Evolutionary conservation across 2,329 filamentous ascomycete species (phyloP), one percentile per base, ranked within the genome.

Genomic region (Aotearoamyces nothofagi): DNA sequence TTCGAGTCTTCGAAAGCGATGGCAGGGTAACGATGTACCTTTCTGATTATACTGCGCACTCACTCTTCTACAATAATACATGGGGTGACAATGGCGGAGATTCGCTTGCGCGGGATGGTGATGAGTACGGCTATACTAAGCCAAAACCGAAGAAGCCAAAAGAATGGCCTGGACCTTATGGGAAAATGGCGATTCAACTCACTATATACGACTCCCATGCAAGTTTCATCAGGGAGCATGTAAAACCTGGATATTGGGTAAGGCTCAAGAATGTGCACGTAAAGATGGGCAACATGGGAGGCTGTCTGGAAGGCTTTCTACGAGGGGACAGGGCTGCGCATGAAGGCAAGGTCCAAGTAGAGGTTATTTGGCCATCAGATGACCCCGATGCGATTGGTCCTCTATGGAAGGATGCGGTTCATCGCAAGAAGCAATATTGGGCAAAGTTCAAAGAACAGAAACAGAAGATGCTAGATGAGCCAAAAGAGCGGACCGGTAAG

Each of bases 41-140:
- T 11, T 78, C 80, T 0, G 86, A 94, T 51, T 93, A 86, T 49
- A 92, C 83, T 0, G 55, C 68, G 28, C 82, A 94, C 43, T 44
- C 58, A 0, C 34, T 44, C 1, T 72, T 94, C 33, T 75, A 63
- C 38, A 40, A 38, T 39, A 51, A 55, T 27, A 42, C 44, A 8
- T 51, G 43, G 33, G 45, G 47, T 14, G 42, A 36, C 12, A 30
- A 40, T 10, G 39, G 48, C 1, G 47, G 48, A 5, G 40, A 39
- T 4, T 30, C 40, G 5, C 48, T 36, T 3, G 45, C 48, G 4
- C 53, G 51, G 22, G 62, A 69, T 26, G 66, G 65, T 4, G 69
- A 77, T 39, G 49, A 56, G 0, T 68, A 56, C 35, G 63, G 60
- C n/a, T 78, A 80, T 42, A 53, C 34, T 11, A 41, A 34, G 53